Percentiles rank a stretch among this genome's conserved stretches.
Conservation (phyloP, 495 filamentous ascomycete species). For the Letharia columbiana region DNA sequence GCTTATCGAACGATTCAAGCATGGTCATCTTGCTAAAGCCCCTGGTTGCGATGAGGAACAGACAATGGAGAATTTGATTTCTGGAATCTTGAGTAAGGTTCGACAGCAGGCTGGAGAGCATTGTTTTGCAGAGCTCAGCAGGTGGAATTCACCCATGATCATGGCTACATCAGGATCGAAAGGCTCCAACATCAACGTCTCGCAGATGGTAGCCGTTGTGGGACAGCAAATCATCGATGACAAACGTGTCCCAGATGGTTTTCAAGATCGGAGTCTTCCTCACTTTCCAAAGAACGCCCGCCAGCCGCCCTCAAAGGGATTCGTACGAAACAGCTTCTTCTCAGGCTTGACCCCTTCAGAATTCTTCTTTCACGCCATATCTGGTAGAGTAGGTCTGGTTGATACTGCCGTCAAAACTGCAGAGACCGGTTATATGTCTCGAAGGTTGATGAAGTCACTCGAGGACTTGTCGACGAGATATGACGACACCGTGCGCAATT, state of each 20-base stretch:
- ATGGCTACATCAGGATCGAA: conserved; percentile 98
- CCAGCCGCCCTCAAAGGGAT: conserved; percentile 87
- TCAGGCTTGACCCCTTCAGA: conserved; percentile 82
- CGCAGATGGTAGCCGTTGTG: conserved; percentile 96
- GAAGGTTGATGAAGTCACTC: conserved; percentile 93
- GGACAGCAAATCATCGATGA: conserved; percentile 96
- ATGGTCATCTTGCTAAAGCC: conserved; percentile 69
- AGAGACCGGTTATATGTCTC: conserved; percentile 98
- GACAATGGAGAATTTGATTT: conserved; percentile 84
- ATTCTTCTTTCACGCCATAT: conserved; percentile 97
- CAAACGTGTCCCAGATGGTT: conserved; percentile 88
- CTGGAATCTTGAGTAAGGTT: conserved; percentile 83
- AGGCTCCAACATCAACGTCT: conserved; percentile 93
- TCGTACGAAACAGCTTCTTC: conserved; percentile 96
- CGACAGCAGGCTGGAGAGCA: conserved; percentile 83
- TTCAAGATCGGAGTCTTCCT: conserved; percentile 87
- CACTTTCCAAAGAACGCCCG: conserved; percentile 92
- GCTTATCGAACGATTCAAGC: conserved; percentile 74
- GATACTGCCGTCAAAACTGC: conserved; percentile 99
- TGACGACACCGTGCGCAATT: conserved; percentile 89
- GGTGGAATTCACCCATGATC: conserved; percentile 85
- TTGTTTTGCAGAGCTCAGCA: conserved; percentile 82
- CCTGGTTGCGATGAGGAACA: conserved; percentile 83
- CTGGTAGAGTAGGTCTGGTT: conserved; percentile 94
- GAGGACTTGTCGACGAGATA: conserved; percentile 90